Evolutionary conservation across 1,284 basidiomycete species (phyloP), one percentile per base, ranked within the genome.

Genomic region (Cutaneotrichosporon cavernicola): DNA sequence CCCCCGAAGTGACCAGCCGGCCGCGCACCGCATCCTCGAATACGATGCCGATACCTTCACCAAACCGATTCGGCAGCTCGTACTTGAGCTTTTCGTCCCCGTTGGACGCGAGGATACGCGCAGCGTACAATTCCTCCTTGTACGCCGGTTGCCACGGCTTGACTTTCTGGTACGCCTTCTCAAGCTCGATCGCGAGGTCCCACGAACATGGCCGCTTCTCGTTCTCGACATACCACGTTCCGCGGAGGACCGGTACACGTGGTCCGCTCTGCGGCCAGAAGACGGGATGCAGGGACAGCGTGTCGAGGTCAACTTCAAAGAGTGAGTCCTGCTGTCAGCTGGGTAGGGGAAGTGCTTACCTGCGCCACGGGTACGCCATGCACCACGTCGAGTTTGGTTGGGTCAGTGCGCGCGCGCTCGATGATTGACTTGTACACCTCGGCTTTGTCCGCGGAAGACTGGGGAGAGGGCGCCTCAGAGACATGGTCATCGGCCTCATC

Each of bases 11-110:
- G 61, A 81, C 70, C 14, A 85, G 70, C 18, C 83, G 79, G 26
- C 83, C 84, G 16, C 78, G 77, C 16, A 76, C 73, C 3, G 76
- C 81, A 62, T 84, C 81, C 60, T 84, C 82, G 64, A 84, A 85
- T 14, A 85, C 80, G 63, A 84, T 76, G n/a, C 76, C 81, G 32
- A 80, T 68, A 18, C 78, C 80, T 21, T 70, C 65, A 5, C 81
- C 81, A 34, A 77, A 79, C 36, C 65, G 69, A n/a, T 72, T 56
- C 0, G 76, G 76, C 13, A 85, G 74, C 2, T 67, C 74, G 62
- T 82, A 80, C 60, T 83, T 83, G 40, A 86, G 79, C 72, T 85
- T 85, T 62, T 83, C 84, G 66, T 84, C 83, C 4, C 81, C 84
- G 14, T 82, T 79, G 11, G 79, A 58, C 0, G 84, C 84, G 10